Evolutionary conservation across 768 basidiomycete genomes (phyloP).

Genomic region (Cystobasidium tubakii): DNA sequence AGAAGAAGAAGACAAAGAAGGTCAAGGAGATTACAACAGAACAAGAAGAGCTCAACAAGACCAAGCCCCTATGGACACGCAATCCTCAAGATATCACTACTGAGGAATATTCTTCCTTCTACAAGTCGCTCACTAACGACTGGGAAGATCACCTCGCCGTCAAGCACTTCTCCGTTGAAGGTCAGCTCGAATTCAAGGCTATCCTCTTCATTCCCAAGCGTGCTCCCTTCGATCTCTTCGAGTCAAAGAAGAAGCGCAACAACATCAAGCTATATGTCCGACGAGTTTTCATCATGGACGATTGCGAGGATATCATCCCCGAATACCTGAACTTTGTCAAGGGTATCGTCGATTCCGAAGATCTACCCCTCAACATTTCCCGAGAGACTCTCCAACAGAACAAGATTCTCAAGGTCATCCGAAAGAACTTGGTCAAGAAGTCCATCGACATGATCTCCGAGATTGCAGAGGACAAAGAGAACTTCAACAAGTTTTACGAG

Average conservation of each 20-base stretch:
- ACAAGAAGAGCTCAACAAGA: slow-evolving; percentile 99
- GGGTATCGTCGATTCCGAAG: slow-evolving; percentile 98
- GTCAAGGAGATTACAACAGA: slow-evolving; percentile 78
- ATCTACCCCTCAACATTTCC: slow-evolving; percentile 98
- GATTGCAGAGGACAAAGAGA: slow-evolving; percentile 99
- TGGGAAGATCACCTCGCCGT: slow-evolving; percentile 99
- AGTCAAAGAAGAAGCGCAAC: slow-evolving; percentile 99
- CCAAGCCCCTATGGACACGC: slow-evolving; percentile 99
- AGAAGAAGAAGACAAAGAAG: slow-evolving; percentile 90
- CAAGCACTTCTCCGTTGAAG: slow-evolving; percentile 99
- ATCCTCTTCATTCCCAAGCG: slow-evolving; percentile 96
- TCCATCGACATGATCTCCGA: slow-evolving; percentile 87
- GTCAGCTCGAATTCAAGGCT: slow-evolving; percentile 99
- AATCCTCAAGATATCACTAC: slow-evolving; percentile 87
- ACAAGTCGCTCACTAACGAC: slow-evolving; percentile 99
- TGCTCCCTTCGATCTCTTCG: slow-evolving; percentile 98
- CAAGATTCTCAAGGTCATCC: slow-evolving; percentile 99
- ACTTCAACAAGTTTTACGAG: slow-evolving; percentile 82
- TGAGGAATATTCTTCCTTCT: slow-evolving; percentile 93
- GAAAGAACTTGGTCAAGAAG: slow-evolving; percentile 99
- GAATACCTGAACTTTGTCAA: slow-evolving; percentile 99
- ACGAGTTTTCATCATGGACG: slow-evolving; percentile 99
- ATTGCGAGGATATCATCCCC: slow-evolving; percentile 97
- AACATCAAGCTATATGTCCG: slow-evolving; percentile 99
- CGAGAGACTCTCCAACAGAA: slow-evolving; percentile 99